phyloP scores from a whole-genome alignment of 2,329 filamentous ascomycete species.

The Verticillium longisporum region DNA sequence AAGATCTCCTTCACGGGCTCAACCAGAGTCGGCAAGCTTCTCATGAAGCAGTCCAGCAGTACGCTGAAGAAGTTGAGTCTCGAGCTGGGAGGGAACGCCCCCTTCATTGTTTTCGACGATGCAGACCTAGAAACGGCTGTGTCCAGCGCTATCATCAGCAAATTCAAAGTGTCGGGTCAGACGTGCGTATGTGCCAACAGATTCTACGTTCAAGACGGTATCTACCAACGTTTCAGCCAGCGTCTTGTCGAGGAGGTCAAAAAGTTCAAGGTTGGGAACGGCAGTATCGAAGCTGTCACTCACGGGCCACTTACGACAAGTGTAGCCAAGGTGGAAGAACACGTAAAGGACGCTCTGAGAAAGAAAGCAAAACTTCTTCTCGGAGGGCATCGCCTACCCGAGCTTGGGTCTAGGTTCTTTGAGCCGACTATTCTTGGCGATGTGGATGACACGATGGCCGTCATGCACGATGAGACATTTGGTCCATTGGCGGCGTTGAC shows the following conservation, averaged over 20 bases:
- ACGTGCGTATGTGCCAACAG: slow-evolving; percentile 89
- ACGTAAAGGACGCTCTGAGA: slow-evolving; percentile 55
- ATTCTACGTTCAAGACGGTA: slow-evolving; percentile 68
- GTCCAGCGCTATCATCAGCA: slow-evolving; percentile 71
- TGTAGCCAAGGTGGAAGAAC: slow-evolving; percentile 54
- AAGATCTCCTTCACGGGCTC: slow-evolving; percentile 72
- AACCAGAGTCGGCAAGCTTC: slow-evolving; percentile 35
- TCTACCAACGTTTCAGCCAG: slow-evolving; percentile 67
- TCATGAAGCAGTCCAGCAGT: slow-evolving; percentile 66
- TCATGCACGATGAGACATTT: slow-evolving; percentile 56
- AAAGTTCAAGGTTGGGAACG: slow-evolving; percentile 46
- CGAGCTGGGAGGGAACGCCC: slow-evolving; percentile 64
- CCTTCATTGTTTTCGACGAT: slow-evolving; percentile 74
- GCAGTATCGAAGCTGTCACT: slow-evolving; percentile 48
- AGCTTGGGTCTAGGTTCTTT: slow-evolving; percentile 63
- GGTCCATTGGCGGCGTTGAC: slow-evolving; percentile 58
- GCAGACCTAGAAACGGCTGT: slow-evolving; percentile 64
- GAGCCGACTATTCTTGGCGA: slow-evolving; percentile 59
- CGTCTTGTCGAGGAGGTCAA: slow-evolving; percentile 51
- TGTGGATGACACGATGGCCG: slow-evolving; percentile 50
- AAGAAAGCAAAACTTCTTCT: slow-evolving; percentile 54
- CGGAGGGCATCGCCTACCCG: slow-evolving; percentile 55
- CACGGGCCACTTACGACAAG: slow-evolving; percentile 62
- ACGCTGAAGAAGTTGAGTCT: slow-evolving; percentile 62
- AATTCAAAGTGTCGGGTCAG: slow-evolving; percentile 91